These are phyloP conservation scores for Debaryomyces sp. DNA, from an alignment of 1,139 yeast genomes.

Conservation along the genomic window DNA sequence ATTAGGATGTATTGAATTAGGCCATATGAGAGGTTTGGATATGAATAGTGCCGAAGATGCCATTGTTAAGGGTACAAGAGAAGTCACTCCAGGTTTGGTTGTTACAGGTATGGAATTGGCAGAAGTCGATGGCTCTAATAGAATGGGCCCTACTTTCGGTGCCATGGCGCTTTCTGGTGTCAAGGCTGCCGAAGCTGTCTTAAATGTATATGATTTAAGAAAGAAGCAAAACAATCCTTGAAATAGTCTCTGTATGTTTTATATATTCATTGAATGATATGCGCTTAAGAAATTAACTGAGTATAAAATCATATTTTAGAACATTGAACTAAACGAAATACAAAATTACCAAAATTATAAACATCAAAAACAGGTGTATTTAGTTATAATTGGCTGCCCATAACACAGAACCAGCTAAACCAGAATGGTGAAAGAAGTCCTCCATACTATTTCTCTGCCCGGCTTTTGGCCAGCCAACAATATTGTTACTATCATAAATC, in stretches of 20 bases:
- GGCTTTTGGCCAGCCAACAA: slow-evolving; percentile 22
- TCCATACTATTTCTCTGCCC: slow-evolving; percentile 14
- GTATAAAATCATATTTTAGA: neutral
- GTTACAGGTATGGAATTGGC: slow-evolving; percentile 84
- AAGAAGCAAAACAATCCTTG: slow-evolving; percentile 37
- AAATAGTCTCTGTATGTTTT: neutral
- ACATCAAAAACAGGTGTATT: neutral
- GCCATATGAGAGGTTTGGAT: slow-evolving; percentile 79
- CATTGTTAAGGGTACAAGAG: slow-evolving; percentile 71
- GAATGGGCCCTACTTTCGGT: slow-evolving; percentile 87
- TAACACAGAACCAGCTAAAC: slow-evolving; percentile 18
- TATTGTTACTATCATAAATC: slow-evolving; percentile 15
- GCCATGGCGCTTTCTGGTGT: slow-evolving; percentile 81
- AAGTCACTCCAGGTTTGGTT: slow-evolving; percentile 70
- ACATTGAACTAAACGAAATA: neutral
- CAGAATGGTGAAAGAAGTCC: slow-evolving; percentile 15
- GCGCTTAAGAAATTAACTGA: neutral
- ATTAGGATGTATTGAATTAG: slow-evolving; percentile 48
- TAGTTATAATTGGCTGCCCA: slow-evolving; percentile 17
- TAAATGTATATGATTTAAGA: slow-evolving; percentile 53
- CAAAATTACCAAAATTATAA: neutral
- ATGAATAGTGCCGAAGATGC: slow-evolving; percentile 81
- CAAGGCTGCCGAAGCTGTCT: slow-evolving; percentile 69
- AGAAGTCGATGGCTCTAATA: slow-evolving; percentile 74
- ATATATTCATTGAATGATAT: neutral